These are phyloP conservation scores for Wickerhamiella australiensis DNA, from an alignment of 805 yeast species.

Conservation along the genomic window DNA sequence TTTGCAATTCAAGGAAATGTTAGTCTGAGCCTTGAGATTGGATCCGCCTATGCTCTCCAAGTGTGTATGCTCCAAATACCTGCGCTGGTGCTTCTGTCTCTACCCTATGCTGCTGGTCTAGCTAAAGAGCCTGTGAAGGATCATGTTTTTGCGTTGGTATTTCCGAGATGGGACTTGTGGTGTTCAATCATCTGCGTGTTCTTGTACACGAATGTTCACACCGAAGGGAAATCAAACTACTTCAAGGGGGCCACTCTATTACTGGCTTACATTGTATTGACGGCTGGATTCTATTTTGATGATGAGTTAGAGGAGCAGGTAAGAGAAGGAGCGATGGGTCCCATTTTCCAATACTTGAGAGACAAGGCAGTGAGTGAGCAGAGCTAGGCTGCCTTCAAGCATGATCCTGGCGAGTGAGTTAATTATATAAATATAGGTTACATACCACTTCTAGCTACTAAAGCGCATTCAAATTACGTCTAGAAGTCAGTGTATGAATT, in stretches of 20 bases:
- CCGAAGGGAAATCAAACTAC: constrained; percentile 93
- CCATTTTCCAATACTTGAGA: neutral
- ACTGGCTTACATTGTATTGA: constrained; percentile 59
- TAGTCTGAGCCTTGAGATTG: constrained; percentile 94
- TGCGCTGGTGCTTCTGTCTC: constrained; percentile 67
- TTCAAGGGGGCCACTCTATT: constrained; percentile 88
- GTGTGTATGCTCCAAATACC: constrained; percentile 92
- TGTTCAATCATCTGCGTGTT: constrained; percentile 78
- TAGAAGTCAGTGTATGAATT: no score
- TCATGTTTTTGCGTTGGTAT: constrained; percentile 57
- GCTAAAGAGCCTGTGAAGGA: constrained; percentile 22
- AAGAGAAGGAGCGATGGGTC: neutral
- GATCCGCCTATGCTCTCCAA: constrained; percentile 92
- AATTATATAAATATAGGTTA: no score
- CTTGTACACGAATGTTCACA: constrained; percentile 82
- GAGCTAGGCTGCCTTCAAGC: neutral
- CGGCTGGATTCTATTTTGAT: constrained; percentile 70
- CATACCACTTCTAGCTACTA: no score
- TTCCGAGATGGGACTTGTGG: constrained; percentile 91
- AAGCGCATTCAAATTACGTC: no score
- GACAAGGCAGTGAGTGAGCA: neutral
- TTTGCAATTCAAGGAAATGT: constrained; percentile 95
- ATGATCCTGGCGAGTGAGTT: no score
- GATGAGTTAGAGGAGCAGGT: constrained; percentile 19
- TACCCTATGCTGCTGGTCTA: constrained; percentile 26